Base-by-base conservation (phyloP, 306 rosid species). In the Ochetophila trinervis region DNA sequence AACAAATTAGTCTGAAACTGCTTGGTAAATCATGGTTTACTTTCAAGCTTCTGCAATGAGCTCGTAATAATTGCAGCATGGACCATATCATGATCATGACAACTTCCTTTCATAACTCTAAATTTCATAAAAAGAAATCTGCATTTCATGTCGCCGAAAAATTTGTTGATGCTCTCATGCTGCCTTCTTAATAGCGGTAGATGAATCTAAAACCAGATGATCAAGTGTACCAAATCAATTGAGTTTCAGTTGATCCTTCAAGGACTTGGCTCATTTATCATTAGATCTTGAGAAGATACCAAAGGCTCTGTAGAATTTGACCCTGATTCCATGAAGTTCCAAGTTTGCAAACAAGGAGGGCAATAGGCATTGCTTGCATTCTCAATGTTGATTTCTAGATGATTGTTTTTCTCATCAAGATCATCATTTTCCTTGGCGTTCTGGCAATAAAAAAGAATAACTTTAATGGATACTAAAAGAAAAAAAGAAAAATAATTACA, bases 371-470 rank as follows among this genome's bases (percentile, higher is more conserved):
- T 70, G 14, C 77, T 79, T 15, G 93, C 91, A 72, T 76, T 84
- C 80, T 82, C 86, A 60, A 75, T 72, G 70, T 82, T 84, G n/a
- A 83, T 65, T 62, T 85, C 88, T 87, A 81, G 56, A 11, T 47
- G 69, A 60, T 80, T 80, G 37, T 71, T 56, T 62, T 67, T 74
- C 67, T 76, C 71, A 74, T 93, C 94, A 60, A 78, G 63, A 55
- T 87, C 96, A 69, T 89, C 98, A 69, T 79, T 84, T 81, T 83
- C 93, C 71, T 78, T 84, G 15, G 96, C 94, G 47, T 83, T 86
- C 98, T 89, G 65, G 21, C 54, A 50, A 17, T 6, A 12, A 7
- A 6, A 50, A 50, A 50, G 7, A 16, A 50, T 19, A 1, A 47
- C 10, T 47, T 47, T 17, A 8, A 17, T 47, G 17, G 4, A 17